Evolutionary conservation across 2,329 filamentous ascomycete species (phyloP), one percentile per base, ranked within the genome.

Genomic region (Fusarium sp.): DNA sequence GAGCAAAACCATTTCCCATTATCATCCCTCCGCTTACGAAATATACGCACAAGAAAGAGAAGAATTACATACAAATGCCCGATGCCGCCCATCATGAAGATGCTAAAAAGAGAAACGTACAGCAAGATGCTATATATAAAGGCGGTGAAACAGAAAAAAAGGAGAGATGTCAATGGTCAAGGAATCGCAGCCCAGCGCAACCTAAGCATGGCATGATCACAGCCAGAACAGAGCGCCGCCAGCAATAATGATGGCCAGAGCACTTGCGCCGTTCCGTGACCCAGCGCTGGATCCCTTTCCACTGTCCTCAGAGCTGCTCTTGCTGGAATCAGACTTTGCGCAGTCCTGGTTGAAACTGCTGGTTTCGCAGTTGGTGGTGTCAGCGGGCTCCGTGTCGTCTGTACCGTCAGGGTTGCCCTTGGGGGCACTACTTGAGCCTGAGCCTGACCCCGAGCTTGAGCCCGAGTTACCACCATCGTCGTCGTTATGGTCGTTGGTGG

Each of bases 301-400:
- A 53, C 69, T 70, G 63, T 76, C 75, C 20, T 75, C 70, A 47
- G 82, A 82, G 46, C 73, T 73, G 33, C 48, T 54, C 51, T 64
- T 65, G 40, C 52, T 45, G 11, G 65, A 66, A n/a, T 53, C 61
- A 47, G 59, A 62, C 23, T 49, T 62, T 63, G 72, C 71, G 70
- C 81, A 83, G 58, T 76, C 69, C 70, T 84, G 81, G 56, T 78
- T 76, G 70, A 85, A 85, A 47, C 76, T 76, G 32, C 67, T 76
- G 9, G 75, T 66, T 13, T 76, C 68, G 67, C 82, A 84, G 59
- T 75, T 72, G 19, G 70, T 59, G 15, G 73, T 75, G 49, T 74
- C 67, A 23, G 68, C 71, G 25, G 60, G 58, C 44, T 65, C 37
- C 23, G 61, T 51, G 35, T 69, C 70, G 46, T 62, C 53, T 32